phyloP scores from a whole-genome alignment of 805 yeast species.

The Metahyphopichia silvanorum region DNA sequence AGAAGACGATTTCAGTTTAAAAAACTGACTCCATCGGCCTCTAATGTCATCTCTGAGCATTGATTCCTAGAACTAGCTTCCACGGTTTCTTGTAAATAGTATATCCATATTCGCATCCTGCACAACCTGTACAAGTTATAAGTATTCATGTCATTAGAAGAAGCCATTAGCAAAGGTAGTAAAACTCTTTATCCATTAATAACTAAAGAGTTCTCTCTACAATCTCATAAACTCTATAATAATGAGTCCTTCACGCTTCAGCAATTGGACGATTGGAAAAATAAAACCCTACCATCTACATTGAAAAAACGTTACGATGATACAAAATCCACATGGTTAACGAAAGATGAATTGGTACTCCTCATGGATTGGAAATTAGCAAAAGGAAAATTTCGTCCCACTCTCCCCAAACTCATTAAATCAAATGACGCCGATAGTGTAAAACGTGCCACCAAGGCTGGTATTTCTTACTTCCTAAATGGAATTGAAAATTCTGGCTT shows the following conservation, averaged over 20 bases:
- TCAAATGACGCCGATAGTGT: slow-evolving; percentile 32
- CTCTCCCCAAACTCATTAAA: slow-evolving; percentile 37
- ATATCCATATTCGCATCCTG: no score
- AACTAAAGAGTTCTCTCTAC: slow-evolving; percentile 24
- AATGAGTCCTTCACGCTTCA: slow-evolving; percentile 21
- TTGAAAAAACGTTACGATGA: slow-evolving; percentile 20
- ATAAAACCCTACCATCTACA: slow-evolving; percentile 21
- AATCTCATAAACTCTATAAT: slow-evolving; percentile 21
- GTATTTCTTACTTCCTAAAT: slow-evolving; percentile 12
- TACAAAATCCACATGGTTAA: slow-evolving; percentile 21
- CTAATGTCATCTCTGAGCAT: no score
- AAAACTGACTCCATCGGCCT: no score
- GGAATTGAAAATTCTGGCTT: slow-evolving; percentile 3
- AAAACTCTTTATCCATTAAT: slow-evolving; percentile 22
- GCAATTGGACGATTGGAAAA: slow-evolving; percentile 39
- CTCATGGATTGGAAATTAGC: slow-evolving; percentile 50
- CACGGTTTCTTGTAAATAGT: neutral
- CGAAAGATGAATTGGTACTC: slow-evolving; percentile 36
- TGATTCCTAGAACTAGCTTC: neutral
- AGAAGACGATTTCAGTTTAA: slow-evolving; percentile 26
- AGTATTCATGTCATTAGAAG: no score
- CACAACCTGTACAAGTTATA: no score
- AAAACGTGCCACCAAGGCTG: slow-evolving; percentile 25
- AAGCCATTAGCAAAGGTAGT: slow-evolving; percentile 10
- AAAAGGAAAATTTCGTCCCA: slow-evolving; percentile 44